Conservation (phyloP, 805 yeast species). For the Suhomyces sp. region DNA sequence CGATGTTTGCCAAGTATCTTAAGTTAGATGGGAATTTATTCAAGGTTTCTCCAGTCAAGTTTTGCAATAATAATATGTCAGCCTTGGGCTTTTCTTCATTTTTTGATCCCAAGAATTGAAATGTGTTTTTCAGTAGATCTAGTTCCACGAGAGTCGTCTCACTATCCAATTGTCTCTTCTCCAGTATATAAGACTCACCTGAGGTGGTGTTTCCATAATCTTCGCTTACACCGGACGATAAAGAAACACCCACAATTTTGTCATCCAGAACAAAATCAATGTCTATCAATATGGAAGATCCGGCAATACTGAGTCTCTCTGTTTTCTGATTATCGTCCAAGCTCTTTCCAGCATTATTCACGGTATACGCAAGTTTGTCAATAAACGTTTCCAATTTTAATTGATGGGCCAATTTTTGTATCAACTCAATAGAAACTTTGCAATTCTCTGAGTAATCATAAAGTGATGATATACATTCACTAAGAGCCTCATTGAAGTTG, state of each 20-base stretch:
- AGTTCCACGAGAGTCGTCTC: conserved; percentile 11
- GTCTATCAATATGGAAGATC: conserved; percentile 38
- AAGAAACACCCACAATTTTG: conserved; percentile 25
- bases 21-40: conserved; percentile 35
- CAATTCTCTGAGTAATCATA: conserved; percentile 32
- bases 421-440: conserved; percentile 32
- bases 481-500: conserved; percentile 17
- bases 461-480: conserved; percentile 21
- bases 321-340: conserved; percentile 10
- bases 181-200: background rate
- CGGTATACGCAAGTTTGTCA: conserved; percentile 32
- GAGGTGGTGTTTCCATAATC: background rate
- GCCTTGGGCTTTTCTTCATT: conserved; percentile 15
- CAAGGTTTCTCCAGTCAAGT: conserved; percentile 21
- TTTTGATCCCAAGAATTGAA: conserved; percentile 12
- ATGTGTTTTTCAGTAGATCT: conserved; percentile 10
- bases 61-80: conserved; percentile 27
- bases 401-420: conserved; percentile 39
- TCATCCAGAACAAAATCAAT: conserved; percentile 32
- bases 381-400: conserved; percentile 41
- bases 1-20: conserved; percentile 35
- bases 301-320: conserved; percentile 41
- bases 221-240: conserved; percentile 29
- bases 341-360: background rate
- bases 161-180: background rate